These are phyloP conservation scores for Podospora anserina DNA, from an alignment of 495 filamentous ascomycete species.

Conservation along the genomic window DNA sequence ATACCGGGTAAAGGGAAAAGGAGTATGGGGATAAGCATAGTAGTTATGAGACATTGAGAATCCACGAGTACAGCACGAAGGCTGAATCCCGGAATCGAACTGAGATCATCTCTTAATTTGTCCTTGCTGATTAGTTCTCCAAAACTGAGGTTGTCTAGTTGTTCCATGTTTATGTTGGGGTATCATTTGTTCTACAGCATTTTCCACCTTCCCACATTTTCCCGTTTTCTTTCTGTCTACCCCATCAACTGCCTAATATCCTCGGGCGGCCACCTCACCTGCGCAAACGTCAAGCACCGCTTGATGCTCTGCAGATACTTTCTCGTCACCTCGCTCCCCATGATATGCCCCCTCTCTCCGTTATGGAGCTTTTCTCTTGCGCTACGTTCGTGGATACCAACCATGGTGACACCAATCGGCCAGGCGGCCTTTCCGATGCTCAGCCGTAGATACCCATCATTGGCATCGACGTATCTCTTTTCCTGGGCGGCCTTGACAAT, in stretches of 20 bases:
- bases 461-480: conserved; percentile 89
- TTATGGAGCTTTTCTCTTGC: conserved; percentile 93
- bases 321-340: conserved; percentile 91
- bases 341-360: conserved; percentile 89
- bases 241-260: conserved; percentile 95
- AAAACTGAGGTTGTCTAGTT: not conserved
- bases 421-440: conserved; percentile 99
- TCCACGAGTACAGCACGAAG: not conserved
- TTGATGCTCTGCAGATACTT: conserved; percentile 99
- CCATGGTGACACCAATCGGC: conserved; percentile 99
- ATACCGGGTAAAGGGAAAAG: not conserved
- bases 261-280: conserved; percentile 92
- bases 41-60: not conserved
- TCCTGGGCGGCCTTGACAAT: conserved; percentile 89
- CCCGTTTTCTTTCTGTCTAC: conserved; percentile 38
- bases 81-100: not conserved
- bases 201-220: not conserved
- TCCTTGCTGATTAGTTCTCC: too few species aligned
- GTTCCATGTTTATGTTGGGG: conserved; percentile 1
- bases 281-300: conserved; percentile 91
- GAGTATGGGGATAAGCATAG: not conserved
- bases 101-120: too few species aligned
- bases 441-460: conserved; percentile 86
- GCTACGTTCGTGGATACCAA: conserved; percentile 95
- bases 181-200: conserved; percentile 17